Evolutionary conservation across 1,139 yeast species (phyloP).

Genomic region (Protomyces inundatus): DNA sequence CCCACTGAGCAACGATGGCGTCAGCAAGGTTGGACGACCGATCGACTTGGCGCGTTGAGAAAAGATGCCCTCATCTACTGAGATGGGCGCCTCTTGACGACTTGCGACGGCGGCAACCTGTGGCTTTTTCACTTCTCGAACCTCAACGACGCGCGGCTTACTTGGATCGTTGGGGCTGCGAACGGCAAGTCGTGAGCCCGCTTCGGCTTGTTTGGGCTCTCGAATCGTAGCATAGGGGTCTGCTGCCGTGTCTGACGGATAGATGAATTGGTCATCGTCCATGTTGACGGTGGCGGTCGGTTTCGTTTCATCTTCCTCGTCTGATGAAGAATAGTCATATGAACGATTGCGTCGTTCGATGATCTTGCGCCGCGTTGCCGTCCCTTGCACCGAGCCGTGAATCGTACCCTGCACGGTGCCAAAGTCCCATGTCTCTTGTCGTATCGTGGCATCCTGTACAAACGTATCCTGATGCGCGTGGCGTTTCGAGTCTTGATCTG

Average conservation of each 20-base stretch:
- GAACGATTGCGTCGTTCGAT: slow-evolving; percentile 8
- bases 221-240: not conserved
- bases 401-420: not conserved
- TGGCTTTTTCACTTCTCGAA: not conserved
- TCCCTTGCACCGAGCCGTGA: not conserved
- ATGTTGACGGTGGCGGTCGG: not conserved
- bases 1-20: not conserved
- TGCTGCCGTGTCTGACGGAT: not conserved
- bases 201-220: not conserved
- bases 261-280: not conserved
- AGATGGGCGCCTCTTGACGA: not conserved
- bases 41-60: not conserved
- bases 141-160: not conserved
- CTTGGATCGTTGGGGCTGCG: not conserved
- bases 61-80: not conserved
- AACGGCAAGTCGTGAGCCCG: not conserved
- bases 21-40: not conserved
- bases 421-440: slow-evolving; percentile 17
- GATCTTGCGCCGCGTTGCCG: not conserved
- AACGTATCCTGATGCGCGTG: not conserved
- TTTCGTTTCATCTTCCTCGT: not conserved
- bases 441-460: not conserved
- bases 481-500: not conserved
- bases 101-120: not conserved
- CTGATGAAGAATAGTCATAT: slow-evolving; percentile 7